A percentile compares a stretch with the other conserved stretches of the same genome.
Evolutionary conservation across 164 flowering plant genomes (phyloP).

Genomic region (Vitis rupestris): DNA sequence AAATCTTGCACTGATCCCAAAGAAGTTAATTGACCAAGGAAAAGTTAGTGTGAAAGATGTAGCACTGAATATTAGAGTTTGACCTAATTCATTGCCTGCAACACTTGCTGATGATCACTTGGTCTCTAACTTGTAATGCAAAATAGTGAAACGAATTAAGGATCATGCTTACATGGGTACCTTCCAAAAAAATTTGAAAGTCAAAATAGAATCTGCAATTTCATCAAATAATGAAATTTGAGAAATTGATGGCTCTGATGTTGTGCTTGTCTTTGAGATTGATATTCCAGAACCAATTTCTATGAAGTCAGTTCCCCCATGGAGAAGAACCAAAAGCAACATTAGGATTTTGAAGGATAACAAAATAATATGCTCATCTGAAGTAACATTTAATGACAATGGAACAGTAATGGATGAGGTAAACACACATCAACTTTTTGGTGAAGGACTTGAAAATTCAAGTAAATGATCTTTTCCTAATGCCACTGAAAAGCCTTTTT

Average conservation of each 20-base stretch:
- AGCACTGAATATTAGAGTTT: conserved; percentile 68
- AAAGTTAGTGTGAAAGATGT: conserved; percentile 62
- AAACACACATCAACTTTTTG: conserved; percentile 17
- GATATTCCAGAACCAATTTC: conserved; percentile 43
- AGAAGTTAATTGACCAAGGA: conserved; percentile 76
- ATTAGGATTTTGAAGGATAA: conserved; percentile 45
- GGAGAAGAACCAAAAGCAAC: conserved; percentile 54
- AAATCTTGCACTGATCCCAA: conserved; percentile 41
- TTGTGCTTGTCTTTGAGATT: conserved; percentile 28
- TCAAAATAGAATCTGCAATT: conserved; percentile 28
- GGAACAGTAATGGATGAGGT: conserved; percentile 24
- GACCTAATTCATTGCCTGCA: conserved; percentile 49
- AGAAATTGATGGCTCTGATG: conserved; percentile 31
- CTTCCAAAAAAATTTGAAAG: conserved; percentile 32
- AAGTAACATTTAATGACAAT: conserved; percentile 31
- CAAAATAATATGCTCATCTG: conserved; percentile 27
- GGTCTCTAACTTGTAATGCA: conserved; percentile 50
- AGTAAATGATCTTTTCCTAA: conserved; percentile 21
- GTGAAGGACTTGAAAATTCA: conserved; percentile 17
- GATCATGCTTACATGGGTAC: conserved; percentile 51
- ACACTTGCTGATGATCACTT: conserved; percentile 49
- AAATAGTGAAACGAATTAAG: conserved; percentile 63
- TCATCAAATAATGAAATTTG: conserved; percentile 25
- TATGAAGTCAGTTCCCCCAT: conserved; percentile 55
- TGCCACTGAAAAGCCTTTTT: conserved; percentile 25